Percentiles rank a stretch among this genome's conserved stretches.
Evolutionary conservation across 2,329 filamentous ascomycete species (phyloP).

Genomic region (Cladophialophora psammophila): DNA sequence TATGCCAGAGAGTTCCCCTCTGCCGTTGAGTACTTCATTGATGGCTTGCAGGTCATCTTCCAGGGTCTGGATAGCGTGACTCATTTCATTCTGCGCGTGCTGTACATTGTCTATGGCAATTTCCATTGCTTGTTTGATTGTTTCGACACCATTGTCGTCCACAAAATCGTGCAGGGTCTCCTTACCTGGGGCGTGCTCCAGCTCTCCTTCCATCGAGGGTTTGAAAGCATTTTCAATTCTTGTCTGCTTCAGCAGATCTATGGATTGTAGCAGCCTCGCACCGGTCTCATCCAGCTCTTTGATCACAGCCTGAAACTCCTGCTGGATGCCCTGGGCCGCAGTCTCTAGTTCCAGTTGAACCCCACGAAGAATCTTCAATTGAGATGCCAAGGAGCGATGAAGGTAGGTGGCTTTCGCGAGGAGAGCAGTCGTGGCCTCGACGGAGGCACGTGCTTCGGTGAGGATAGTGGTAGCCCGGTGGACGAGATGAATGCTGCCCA

Average conservation of each 20-base stretch:
- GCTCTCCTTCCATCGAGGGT: conserved; percentile 3
- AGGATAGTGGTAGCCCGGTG: conserved; percentile 88
- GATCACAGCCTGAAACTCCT: conserved; percentile 58
- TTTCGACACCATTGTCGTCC: conserved; percentile 67
- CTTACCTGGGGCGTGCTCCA: conserved; percentile 44
- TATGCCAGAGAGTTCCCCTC: conserved; percentile 38
- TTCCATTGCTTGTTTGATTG: conserved; percentile 63
- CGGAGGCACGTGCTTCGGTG: conserved; percentile 73
- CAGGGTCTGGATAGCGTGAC: conserved; percentile 67
- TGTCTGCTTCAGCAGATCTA: conserved; percentile 63
- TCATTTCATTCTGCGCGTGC: conserved; percentile 65
- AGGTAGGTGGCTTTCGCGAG: conserved; percentile 74
- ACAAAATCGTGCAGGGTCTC: conserved; percentile 72
- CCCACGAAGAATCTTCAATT: conserved; percentile 53
- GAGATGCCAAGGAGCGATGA: conserved; percentile 63
- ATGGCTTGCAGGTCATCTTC: conserved; percentile 75
- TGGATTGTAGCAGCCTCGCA: conserved; percentile 62
- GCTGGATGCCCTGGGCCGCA: conserved; percentile 51
- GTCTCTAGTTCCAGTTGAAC: conserved; percentile 55
- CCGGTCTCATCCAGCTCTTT: conserved; percentile 67
- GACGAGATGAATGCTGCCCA: conserved; percentile 82
- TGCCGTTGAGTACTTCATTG: conserved; percentile 60
- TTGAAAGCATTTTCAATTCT: conserved; percentile 65
- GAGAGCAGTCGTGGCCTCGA: conserved; percentile 80
- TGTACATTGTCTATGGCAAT: conserved; percentile 68